Conservation (phyloP, 1,139 yeast species). For the Nematodospora anomalae region DNA sequence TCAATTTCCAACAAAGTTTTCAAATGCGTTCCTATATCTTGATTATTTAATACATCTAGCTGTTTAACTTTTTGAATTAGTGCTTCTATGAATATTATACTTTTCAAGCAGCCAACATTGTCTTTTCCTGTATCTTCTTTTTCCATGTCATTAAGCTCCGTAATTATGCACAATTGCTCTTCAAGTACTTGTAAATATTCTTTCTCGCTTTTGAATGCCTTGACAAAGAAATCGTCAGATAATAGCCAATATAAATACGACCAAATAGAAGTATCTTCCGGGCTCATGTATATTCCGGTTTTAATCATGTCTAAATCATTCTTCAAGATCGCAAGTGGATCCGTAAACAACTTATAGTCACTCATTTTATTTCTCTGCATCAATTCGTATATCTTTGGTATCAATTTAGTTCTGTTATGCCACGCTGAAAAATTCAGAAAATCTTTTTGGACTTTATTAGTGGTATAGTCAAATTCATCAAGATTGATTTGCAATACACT, state of each 20-base stretch:
- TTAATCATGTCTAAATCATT: slow-evolving; percentile 69
- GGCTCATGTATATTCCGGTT: slow-evolving; percentile 89
- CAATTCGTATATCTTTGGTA: slow-evolving; percentile 49
- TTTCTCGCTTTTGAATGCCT: slow-evolving; percentile 25
- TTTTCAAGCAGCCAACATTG: slow-evolving; percentile 69
- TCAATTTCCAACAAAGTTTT: slow-evolving; percentile 55
- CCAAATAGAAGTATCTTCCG: slow-evolving; percentile 94
- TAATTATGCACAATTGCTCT: slow-evolving; percentile 38
- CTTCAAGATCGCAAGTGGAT: slow-evolving; percentile 38
- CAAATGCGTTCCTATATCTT: slow-evolving; percentile 31
- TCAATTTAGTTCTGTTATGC: slow-evolving; percentile 82
- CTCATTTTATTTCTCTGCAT: slow-evolving; percentile 18
- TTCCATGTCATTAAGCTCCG: slow-evolving; percentile 61
- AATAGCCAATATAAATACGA: slow-evolving; percentile 82
- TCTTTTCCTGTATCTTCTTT: slow-evolving; percentile 56
- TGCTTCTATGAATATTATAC: slow-evolving; percentile 45
- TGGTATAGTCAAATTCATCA: slow-evolving; percentile 75
- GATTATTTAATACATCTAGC: slow-evolving; percentile 17
- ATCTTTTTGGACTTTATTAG: slow-evolving; percentile 72
- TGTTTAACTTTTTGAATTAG: slow-evolving; percentile 22
- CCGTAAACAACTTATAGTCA: slow-evolving; percentile 20
- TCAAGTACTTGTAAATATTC: slow-evolving; percentile 33
- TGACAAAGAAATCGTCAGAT: slow-evolving; percentile 50
- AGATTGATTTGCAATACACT: slow-evolving; percentile 26
- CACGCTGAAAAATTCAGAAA: slow-evolving; percentile 95